A percentile compares a stretch with the other conserved stretches of the same genome.
Conservation (phyloP, 2,329 filamentous ascomycete genomes). For the Aspergillus pseudoglaucus region DNA sequence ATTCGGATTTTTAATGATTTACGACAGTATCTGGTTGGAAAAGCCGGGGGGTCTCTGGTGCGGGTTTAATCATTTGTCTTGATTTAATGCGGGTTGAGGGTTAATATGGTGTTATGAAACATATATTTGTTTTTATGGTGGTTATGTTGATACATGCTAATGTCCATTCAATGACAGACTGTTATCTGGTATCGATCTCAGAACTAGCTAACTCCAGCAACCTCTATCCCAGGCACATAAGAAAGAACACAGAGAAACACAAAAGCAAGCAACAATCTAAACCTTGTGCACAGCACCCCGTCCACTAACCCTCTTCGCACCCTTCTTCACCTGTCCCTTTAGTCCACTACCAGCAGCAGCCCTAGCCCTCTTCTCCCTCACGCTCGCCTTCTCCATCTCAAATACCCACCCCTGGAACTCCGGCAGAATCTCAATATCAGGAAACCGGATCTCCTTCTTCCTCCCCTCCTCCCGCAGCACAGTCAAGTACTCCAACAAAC, state of each 20-base stretch:
- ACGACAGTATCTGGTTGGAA: neutral
- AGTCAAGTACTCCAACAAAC: constrained; percentile 11
- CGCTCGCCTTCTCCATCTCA: neutral
- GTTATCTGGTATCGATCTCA: neutral
- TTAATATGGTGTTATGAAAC: too few species aligned
- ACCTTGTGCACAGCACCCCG: constrained; percentile 6
- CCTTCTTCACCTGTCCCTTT: neutral
- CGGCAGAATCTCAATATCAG: constrained; percentile 37
- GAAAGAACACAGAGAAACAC: neutral
- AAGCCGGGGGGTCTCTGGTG: neutral
- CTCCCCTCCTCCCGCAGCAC: constrained; percentile 1
- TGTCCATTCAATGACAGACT: neutral
- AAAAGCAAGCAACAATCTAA: neutral
- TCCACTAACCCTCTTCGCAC: neutral
- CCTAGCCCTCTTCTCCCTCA: neutral
- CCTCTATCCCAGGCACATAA: neutral
- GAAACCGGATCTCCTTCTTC: constrained; percentile 20
- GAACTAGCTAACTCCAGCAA: neutral
- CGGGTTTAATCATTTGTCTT: neutral
- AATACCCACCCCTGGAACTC: constrained; percentile 18
- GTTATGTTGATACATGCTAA: neutral
- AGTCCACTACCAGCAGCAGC: neutral
- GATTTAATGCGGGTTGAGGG: neutral
- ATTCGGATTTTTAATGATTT: neutral
- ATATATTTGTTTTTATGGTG: too few species aligned